Conservation (phyloP, 1,284 basidiomycete species). For the Gymnopus androsaceus region DNA sequence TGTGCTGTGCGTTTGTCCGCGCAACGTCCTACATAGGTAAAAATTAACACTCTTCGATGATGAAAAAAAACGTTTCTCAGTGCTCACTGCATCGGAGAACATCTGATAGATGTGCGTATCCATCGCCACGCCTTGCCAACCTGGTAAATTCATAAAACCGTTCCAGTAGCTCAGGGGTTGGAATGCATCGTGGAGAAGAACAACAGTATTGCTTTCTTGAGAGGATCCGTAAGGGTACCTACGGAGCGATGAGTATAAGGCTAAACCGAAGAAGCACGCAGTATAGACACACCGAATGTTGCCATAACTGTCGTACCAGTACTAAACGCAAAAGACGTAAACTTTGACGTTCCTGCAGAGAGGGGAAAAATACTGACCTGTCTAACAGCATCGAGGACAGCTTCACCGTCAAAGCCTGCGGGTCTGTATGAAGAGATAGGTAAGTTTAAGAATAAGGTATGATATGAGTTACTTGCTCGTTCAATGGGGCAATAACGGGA, state of each 20-base stretch:
- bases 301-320: constrained; percentile 73
- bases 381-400: constrained; percentile 55
- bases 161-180: constrained; percentile 76
- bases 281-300: constrained; percentile 71
- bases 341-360: no score
- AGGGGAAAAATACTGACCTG: no score
- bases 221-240: constrained; percentile 57
- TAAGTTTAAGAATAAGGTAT: background rate
- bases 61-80: constrained; percentile 5
- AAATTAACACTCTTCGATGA: background rate
- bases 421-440: constrained; percentile 55
- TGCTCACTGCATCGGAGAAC: constrained; percentile 62
- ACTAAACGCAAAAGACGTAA: no score
- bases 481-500: constrained; percentile 73
- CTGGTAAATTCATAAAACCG: constrained; percentile 62
- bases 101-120: constrained; percentile 87
- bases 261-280: background rate
- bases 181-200: constrained; percentile 87
- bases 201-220: constrained; percentile 60
- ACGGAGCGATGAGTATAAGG: background rate
- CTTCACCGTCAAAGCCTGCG: constrained; percentile 65
- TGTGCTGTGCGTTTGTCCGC: constrained; percentile 60
- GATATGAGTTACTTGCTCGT: constrained; percentile 58
- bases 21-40: constrained; percentile 45
- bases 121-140: constrained; percentile 75